Percentiles rank a stretch among this genome's conserved stretches.
These are phyloP conservation scores for Xylaria polymorpha DNA, from an alignment of 2,329 filamentous ascomycete species.

Conservation along the genomic window DNA sequence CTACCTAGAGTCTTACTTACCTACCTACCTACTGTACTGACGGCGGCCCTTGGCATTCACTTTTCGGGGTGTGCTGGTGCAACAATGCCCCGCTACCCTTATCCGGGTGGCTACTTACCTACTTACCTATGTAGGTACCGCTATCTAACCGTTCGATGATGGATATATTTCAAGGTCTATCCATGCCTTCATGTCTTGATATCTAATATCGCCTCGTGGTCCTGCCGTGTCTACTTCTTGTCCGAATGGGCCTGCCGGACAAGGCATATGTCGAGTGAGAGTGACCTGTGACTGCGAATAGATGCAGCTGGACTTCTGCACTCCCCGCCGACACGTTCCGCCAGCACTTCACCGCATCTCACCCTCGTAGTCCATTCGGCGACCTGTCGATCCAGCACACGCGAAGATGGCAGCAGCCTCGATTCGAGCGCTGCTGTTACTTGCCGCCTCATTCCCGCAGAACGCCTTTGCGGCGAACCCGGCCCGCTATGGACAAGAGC, in stretches of 20 bases:
- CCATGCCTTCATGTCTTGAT: neutral
- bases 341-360: constrained; percentile 9
- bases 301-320: neutral
- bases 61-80: neutral
- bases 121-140: too few species aligned
- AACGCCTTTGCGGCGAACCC: constrained; percentile 34
- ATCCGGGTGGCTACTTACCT: neutral
- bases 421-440: constrained; percentile 29
- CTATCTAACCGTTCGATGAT: neutral
- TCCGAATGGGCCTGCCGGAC: neutral
- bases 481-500: constrained; percentile 46
- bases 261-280: constrained; percentile 5
- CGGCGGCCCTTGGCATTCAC: constrained; percentile 12
- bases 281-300: neutral
- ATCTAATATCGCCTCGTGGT: neutral
- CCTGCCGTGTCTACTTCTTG: neutral
- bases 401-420: constrained; percentile 22
- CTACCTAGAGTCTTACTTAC: too few species aligned
- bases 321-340: constrained; percentile 13
- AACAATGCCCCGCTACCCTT: constrained; percentile 2
- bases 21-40: neutral
- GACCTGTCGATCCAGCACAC: neutral
- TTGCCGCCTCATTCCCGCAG: constrained; percentile 36
- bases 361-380: neutral
- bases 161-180: neutral